These are phyloP conservation scores for Ocimum tenuiflorum DNA, from an alignment of 257 asterid genomes.

Conservation along the genomic window DNA sequence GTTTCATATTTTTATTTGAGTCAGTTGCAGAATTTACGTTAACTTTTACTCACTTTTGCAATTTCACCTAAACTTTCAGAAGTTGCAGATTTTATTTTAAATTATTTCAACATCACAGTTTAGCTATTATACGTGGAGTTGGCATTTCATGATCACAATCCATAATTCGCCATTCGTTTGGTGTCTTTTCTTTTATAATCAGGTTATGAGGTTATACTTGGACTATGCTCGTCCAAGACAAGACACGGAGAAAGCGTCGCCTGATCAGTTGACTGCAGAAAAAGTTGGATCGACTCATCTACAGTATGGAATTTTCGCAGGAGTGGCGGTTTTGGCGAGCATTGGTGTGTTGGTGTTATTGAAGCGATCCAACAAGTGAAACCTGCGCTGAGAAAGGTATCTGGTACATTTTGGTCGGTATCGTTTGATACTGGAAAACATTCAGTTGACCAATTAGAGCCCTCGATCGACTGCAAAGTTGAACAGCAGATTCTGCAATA, in stretches of 20 bases:
- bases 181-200: constrained; percentile 1
- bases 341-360: constrained; percentile 54
- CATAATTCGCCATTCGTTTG: neutral
- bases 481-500: neutral
- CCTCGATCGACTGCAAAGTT: too few species aligned
- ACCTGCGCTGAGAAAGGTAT: neutral
- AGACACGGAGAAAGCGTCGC: constrained; percentile 14
- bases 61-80: too few species aligned
- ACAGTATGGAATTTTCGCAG: constrained; percentile 48
- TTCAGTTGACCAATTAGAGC: neutral
- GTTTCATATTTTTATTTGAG: too few species aligned
- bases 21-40: too few species aligned
- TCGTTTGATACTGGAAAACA: neutral
- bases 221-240: constrained; percentile 28
- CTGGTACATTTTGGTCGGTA: neutral
- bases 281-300: constrained; percentile 27
- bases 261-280: constrained; percentile 20
- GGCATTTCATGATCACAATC: too few species aligned
- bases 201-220: constrained; percentile 77
- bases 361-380: constrained; percentile 50
- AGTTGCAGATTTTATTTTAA: too few species aligned
- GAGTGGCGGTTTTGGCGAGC: constrained; percentile 54
- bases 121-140: too few species aligned
- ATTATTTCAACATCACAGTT: too few species aligned
- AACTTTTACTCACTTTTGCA: too few species aligned